A percentile compares a stretch with the other conserved stretches of the same genome.
These are phyloP conservation scores for Hemileccinum impolitum DNA, from an alignment of 768 basidiomycete species.

Conservation along the genomic window DNA sequence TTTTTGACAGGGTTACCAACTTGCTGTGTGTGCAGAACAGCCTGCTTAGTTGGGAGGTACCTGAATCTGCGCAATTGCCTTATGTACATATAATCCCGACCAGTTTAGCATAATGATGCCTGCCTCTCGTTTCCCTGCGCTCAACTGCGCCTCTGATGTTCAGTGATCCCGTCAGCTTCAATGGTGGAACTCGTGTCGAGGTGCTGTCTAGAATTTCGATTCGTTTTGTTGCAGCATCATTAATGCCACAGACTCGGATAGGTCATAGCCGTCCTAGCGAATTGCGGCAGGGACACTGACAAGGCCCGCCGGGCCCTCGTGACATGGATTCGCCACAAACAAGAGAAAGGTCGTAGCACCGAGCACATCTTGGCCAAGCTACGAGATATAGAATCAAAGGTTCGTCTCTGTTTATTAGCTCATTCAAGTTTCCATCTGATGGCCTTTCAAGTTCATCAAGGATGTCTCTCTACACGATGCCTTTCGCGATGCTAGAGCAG, in stretches of 20 bases:
- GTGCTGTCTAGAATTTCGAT: constrained; percentile 1
- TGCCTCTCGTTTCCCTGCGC: not conserved
- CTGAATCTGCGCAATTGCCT: constrained; percentile 12
- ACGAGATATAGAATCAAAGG: constrained; percentile 29
- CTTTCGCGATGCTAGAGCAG: constrained; percentile 33
- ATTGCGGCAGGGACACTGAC: constrained; percentile 29
- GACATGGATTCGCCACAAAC: constrained; percentile 29
- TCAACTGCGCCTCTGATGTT: constrained; percentile 13
- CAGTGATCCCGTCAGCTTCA: constrained; percentile 26
- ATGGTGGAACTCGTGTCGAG: constrained; percentile 29
- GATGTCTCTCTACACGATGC: constrained; percentile 26
- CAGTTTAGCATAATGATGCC: not conserved
- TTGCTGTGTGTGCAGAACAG: constrained; percentile 13
- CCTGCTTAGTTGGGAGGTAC: constrained; percentile 7
- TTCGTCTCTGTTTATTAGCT: not conserved
- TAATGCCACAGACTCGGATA: constrained; percentile 12
- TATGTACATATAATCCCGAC: constrained; percentile 13
- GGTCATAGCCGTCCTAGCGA: constrained; percentile 33
- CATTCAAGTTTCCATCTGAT: not conserved
- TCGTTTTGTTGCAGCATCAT: not conserved
- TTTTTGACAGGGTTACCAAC: constrained; percentile 8
- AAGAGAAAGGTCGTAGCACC: constrained; percentile 26
- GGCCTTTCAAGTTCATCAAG: constrained; percentile 26
- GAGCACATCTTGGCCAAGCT: constrained; percentile 30
- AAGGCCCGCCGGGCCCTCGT: constrained; percentile 28